Evolutionary conservation across 768 basidiomycete species (phyloP).

Genomic region (Mycena filopes): DNA sequence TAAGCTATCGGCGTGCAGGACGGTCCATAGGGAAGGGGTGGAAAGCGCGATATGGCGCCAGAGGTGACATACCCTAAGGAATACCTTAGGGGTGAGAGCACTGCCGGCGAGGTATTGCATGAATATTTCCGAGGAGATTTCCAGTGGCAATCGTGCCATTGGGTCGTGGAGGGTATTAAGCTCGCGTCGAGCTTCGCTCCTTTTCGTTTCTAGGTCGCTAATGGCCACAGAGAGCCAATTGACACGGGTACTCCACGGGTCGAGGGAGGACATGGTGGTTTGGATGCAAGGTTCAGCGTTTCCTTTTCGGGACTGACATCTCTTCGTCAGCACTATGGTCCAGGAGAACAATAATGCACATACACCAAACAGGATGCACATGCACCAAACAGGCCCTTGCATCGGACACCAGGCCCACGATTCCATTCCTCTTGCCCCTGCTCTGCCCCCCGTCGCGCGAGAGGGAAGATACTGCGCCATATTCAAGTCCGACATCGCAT

Average conservation of each 20-base stretch:
- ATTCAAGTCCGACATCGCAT: slow-evolving; percentile 44
- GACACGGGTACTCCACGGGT: neutral
- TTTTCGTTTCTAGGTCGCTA: neutral
- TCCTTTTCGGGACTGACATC: no score
- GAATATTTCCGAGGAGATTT: slow-evolving; percentile 1
- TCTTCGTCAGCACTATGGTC: no score
- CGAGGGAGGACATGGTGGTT: no score
- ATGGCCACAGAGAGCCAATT: neutral
- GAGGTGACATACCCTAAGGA: neutral
- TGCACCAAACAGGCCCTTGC: slow-evolving; percentile 25
- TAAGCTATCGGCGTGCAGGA: neutral
- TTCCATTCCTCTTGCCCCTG: no score
- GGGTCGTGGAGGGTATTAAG: neutral
- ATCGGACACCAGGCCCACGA: slow-evolving; percentile 29
- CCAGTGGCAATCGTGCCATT: neutral
- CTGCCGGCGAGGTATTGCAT: neutral
- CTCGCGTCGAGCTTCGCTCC: neutral
- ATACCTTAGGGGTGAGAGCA: neutral
- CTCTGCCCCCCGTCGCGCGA: no score
- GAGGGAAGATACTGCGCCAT: slow-evolving; percentile 43
- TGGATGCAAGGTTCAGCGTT: no score
- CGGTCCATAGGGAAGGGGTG: neutral
- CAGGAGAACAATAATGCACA: no score
- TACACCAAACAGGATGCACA: no score
- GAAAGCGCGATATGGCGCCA: neutral